Evolutionary conservation across 768 basidiomycete genomes (phyloP), one percentile per base, ranked within the genome.

Genomic region (Tulasnella sp.): DNA sequence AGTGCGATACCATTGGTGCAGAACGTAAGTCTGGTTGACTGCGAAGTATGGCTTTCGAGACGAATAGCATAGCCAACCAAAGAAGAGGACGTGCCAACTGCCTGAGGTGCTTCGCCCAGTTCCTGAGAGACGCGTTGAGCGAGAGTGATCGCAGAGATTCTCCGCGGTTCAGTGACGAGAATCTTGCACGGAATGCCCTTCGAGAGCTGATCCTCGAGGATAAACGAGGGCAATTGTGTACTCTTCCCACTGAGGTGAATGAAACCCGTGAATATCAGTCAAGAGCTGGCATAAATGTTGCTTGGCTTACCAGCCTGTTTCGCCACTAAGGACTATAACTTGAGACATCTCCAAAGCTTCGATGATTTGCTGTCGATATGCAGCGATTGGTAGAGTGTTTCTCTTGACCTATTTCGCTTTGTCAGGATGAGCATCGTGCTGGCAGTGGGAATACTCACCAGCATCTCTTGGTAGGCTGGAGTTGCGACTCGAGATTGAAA

Each of bases 1-100:
- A 99, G 85, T 0, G 97, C 96, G 79, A 99, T 97, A 80, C 97
- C 97, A 81, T 95, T 94, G 3, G 96, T 98, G 20, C 96, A 92
- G 82, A 92, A 98, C 0, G 93, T 89, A 70, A 95, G 83, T 26
- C 91, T 87, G 0, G 96, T 98, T 77, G 91, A 91, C 79, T 88
- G 88, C 3, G 91, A 91, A 39, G 92, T 92, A 81, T 93, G 92
- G 81, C 91, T 95, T 84, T 99, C 97, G 74, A 99, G 84, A 46
- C 97, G 90, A 80, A 99, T 96, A 7, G 96, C 94, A 84, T 98
- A 98, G 26, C 97, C 97, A 51, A 98, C 93, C 23, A 97, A 86
- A 70, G 95, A 96, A 73, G 86, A 88, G 13, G 85, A 82, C 0
- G 93, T 92, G 18, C 96, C 96, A 55, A 95, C 90, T 32, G 89